phyloP scores from a whole-genome alignment of 2,329 filamentous ascomycete genomes.

The Penicillium corylophilum region DNA sequence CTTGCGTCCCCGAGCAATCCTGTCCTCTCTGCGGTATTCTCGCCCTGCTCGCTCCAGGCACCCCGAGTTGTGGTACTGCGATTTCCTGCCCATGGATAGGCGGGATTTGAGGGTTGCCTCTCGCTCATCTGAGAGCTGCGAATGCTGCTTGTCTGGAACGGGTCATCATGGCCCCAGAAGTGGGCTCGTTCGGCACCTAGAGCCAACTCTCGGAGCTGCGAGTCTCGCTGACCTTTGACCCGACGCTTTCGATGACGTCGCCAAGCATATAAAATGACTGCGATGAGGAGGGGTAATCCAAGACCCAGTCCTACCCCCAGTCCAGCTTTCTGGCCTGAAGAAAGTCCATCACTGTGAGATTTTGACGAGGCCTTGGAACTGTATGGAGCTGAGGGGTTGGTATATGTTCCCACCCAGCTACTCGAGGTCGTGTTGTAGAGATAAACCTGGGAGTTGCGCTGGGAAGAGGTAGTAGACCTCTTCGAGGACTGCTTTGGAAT shows the following conservation, averaged over 20 bases:
- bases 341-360: conserved; percentile 23
- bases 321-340: conserved; percentile 51
- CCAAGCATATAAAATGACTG: conserved; percentile 49
- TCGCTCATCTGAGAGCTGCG: conserved; percentile 29
- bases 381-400: conserved; percentile 39
- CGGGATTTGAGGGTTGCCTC: conserved; percentile 9
- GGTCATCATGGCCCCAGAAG: conserved; percentile 40
- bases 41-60: conserved; percentile 29
- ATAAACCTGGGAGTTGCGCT: conserved; percentile 48
- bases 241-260: conserved; percentile 53
- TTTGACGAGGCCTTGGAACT: conserved; percentile 5
- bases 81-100: conserved; percentile 33
- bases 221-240: conserved; percentile 49
- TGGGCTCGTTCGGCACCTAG: conserved; percentile 51
- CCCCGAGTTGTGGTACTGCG: conserved; percentile 18
- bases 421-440: conserved; percentile 64
- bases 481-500: conserved; percentile 47
- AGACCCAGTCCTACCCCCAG: conserved; percentile 66
- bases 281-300: conserved; percentile 55
- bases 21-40: conserved; percentile 41
- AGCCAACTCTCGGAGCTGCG: conserved; percentile 54
- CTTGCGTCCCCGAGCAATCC: conserved; percentile 44
- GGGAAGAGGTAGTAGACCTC: conserved; percentile 31
- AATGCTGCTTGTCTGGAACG: conserved; percentile 40
- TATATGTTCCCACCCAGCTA: conserved; percentile 59